Percentiles rank a stretch among this genome's conserved stretches.
These are phyloP conservation scores for Talaromyces adpressus DNA, from an alignment of 495 filamentous ascomycete species.

Conservation along the genomic window DNA sequence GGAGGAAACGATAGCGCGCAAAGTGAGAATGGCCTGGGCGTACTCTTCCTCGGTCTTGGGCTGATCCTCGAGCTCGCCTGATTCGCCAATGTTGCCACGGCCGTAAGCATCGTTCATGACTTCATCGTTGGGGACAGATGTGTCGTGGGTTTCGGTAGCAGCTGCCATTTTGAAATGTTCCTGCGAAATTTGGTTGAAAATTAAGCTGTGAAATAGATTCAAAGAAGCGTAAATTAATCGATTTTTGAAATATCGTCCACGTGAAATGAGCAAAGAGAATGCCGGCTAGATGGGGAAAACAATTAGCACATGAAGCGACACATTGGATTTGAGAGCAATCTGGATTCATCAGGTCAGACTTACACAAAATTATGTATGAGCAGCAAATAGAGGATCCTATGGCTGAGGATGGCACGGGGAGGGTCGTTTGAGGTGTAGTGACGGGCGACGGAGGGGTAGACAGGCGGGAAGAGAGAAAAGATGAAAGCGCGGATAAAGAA, in stretches of 20 bases:
- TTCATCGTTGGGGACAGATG: conserved; percentile 28
- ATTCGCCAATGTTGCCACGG: conserved; percentile 39
- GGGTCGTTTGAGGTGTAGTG: background rate
- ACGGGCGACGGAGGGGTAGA: conserved; percentile 9
- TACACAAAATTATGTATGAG: background rate
- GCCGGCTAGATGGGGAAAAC: background rate
- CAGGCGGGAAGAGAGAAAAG: conserved; percentile 9
- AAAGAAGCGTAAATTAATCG: background rate
- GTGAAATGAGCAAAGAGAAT: background rate
- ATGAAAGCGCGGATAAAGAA: conserved; percentile 17
- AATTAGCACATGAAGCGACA: background rate
- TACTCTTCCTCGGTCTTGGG: conserved; percentile 95
- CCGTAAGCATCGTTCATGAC: conserved; percentile 43
- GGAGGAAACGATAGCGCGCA: conserved; percentile 95
- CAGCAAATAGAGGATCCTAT: background rate
- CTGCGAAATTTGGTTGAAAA: background rate
- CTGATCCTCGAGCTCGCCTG: conserved; percentile 60
- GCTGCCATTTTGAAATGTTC: conserved; percentile 32
- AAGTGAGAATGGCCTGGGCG: conserved; percentile 78
- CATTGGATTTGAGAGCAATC: background rate
- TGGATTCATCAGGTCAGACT: background rate
- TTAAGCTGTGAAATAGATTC: background rate
- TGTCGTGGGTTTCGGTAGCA: conserved; percentile 40
- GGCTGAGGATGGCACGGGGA: conserved; percentile 4
- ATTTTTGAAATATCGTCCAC: background rate